These are phyloP conservation scores for Talaromyces albobiverticillius DNA, from an alignment of 2,329 filamentous ascomycete species.

Conservation along the genomic window DNA sequence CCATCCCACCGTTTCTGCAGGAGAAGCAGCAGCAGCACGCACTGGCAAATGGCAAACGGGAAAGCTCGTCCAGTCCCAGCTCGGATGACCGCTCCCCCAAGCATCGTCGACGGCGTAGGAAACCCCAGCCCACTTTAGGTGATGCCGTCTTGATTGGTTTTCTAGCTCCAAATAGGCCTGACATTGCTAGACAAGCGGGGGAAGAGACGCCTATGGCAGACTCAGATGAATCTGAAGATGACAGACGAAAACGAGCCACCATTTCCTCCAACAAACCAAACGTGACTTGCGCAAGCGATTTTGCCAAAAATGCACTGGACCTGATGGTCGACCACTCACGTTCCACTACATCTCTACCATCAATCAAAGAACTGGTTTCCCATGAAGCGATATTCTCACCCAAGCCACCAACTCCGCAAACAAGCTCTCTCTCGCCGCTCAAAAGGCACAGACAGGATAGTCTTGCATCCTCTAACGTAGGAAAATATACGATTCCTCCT, in stretches of 20 bases:
- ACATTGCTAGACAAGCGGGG: constrained; percentile 61
- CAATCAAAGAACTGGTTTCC: constrained; percentile 2
- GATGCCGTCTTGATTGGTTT: constrained; percentile 66
- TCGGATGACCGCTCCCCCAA: constrained; percentile 34
- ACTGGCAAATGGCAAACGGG: constrained; percentile 21
- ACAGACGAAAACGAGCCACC: constrained; percentile 3
- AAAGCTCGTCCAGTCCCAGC: constrained; percentile 26
- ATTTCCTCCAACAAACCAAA: constrained; percentile 2
- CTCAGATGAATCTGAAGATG: constrained; percentile 30
- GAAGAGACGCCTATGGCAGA: constrained; percentile 45
- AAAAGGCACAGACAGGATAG: constrained; percentile 19
- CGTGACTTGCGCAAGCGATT: neutral
- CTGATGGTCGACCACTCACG: neutral
- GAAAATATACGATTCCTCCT: constrained; percentile 32
- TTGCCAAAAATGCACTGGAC: constrained; percentile 6
- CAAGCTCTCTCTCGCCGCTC: neutral
- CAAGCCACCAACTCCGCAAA: neutral
- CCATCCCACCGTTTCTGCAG: constrained; percentile 34
- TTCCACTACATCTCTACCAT: constrained; percentile 7
- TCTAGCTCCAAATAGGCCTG: constrained; percentile 63
- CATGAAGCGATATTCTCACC: constrained; percentile 1
- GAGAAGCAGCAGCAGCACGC: constrained; percentile 19
- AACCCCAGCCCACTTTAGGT: constrained; percentile 45
- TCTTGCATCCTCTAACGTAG: constrained; percentile 28
- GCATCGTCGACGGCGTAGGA: constrained; percentile 23